These are phyloP conservation scores for Collybiopsis luxurians DNA, from an alignment of 768 basidiomycete species.

Conservation along the genomic window DNA sequence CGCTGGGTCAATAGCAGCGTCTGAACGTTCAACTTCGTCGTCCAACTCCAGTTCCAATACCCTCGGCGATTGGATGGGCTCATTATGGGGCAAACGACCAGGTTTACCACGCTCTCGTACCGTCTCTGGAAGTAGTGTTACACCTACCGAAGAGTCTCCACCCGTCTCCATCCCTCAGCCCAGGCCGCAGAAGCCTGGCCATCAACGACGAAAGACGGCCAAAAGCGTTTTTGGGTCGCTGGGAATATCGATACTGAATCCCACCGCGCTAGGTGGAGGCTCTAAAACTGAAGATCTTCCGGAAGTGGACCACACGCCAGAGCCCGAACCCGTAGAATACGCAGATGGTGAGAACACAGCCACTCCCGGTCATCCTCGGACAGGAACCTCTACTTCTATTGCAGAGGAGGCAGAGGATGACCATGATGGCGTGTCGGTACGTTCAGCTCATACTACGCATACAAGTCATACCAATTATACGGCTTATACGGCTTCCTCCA, in stretches of 20 bases:
- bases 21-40: slow-evolving; percentile 41
- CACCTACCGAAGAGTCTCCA: neutral
- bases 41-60: slow-evolving; percentile 46
- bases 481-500: neutral
- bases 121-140: slow-evolving; percentile 9
- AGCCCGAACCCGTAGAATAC: neutral
- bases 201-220: slow-evolving; percentile 40
- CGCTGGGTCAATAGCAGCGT: no score
- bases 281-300: slow-evolving; percentile 14
- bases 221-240: slow-evolving; percentile 72
- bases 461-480: neutral
- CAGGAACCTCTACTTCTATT: neutral
- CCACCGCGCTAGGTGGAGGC: no score
- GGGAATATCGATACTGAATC: slow-evolving; percentile 66
- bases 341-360: neutral
- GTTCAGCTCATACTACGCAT: neutral
- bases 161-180: neutral
- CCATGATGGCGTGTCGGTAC: neutral
- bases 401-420: neutral
- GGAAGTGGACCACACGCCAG: slow-evolving; percentile 6
- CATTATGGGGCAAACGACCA: slow-evolving; percentile 59
- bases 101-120: slow-evolving; percentile 9
- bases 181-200: neutral
- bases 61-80: slow-evolving; percentile 76
- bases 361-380: neutral